These are phyloP conservation scores for Solanum neorickii DNA, from an alignment of 257 asterid genomes.

Conservation along the genomic window DNA sequence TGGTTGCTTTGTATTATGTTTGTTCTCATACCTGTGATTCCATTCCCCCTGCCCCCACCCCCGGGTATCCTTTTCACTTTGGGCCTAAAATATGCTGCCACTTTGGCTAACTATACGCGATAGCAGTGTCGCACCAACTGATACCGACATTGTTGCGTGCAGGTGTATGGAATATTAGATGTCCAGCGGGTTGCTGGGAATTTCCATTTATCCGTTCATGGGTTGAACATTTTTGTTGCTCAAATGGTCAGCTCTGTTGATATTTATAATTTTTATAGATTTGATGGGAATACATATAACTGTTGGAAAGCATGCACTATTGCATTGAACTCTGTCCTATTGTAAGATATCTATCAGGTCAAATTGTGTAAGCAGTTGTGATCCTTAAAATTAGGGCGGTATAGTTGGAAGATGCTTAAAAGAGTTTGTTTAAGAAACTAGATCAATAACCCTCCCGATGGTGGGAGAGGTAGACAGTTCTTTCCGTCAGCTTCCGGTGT, in stretches of 20 bases:
- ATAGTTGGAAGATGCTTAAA: not conserved
- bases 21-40: not conserved
- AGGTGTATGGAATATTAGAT: conserved; percentile 89
- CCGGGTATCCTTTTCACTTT: not conserved
- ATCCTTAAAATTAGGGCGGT: not conserved
- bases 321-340: not conserved
- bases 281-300: not conserved
- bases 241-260: conserved; percentile 60
- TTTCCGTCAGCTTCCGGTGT: not conserved
- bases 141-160: conserved; percentile 11
- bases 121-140: not conserved
- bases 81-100: not conserved
- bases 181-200: conserved; percentile 99
- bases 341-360: not conserved
- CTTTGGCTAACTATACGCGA: not conserved
- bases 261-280: not conserved
- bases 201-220: conserved; percentile 92
- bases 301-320: not conserved
- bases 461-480: not conserved
- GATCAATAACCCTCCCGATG: not conserved
- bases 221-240: conserved; percentile 84
- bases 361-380: not conserved
- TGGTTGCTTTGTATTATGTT: not conserved
- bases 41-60: not conserved
- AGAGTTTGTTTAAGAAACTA: not conserved